Percentiles rank a stretch among this genome's conserved stretches.
These are phyloP conservation scores for Botrytis deweyae DNA, from an alignment of 2,329 filamentous ascomycete species.

Conservation along the genomic window DNA sequence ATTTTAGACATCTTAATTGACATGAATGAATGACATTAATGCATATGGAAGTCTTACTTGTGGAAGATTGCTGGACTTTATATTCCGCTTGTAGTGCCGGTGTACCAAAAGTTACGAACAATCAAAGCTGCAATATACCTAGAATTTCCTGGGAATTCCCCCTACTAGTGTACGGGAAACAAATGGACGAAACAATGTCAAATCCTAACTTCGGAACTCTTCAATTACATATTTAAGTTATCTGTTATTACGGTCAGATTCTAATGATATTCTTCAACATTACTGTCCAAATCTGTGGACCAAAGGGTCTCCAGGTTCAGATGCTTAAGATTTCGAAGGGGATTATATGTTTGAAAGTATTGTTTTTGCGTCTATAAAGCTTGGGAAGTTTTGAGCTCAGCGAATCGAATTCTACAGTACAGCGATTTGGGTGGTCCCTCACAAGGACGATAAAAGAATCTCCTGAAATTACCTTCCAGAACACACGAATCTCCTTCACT, in stretches of 20 bases:
- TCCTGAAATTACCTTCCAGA: not conserved
- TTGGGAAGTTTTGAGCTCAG: not conserved
- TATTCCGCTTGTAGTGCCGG: not conserved
- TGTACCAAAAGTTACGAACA: not conserved
- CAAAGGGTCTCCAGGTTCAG: not conserved
- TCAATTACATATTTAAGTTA: not conserved
- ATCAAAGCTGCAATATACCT: not conserved
- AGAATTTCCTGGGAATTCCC: not conserved
- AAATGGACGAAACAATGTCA: not conserved
- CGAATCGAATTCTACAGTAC: not conserved
- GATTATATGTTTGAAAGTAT: not conserved
- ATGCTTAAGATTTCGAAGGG: not conserved
- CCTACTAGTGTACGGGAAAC: not conserved
- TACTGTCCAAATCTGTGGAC: not conserved
- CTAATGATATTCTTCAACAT: not conserved
- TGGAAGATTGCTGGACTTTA: not conserved
- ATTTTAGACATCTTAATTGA: conserved; percentile 15
- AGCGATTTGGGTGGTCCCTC: not conserved
- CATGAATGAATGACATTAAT: conserved; percentile 22
- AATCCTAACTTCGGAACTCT: not conserved
- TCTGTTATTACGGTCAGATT: not conserved
- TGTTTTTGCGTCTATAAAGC: not conserved
- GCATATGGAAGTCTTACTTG: not conserved
- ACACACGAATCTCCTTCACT: not conserved
- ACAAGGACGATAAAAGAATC: not conserved